A percentile compares a stretch with the other conserved stretches of the same genome.
Conservation (phyloP, 2,329 filamentous ascomycete species). For the Ophiocordyceps unilateralis region DNA sequence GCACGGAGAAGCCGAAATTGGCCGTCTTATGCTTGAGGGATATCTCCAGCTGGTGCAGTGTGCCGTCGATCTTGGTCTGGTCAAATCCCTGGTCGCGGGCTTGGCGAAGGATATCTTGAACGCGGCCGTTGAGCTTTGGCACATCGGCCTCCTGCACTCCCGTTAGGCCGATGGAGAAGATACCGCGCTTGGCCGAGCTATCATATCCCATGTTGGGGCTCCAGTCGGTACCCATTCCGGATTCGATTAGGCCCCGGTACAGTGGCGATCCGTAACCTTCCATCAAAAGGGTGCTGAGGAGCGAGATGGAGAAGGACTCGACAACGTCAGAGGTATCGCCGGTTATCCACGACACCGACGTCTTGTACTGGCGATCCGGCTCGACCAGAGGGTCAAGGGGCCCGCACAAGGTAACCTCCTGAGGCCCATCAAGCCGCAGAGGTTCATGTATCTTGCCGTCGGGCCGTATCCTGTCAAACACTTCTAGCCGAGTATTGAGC, state of each 20-base stretch:
- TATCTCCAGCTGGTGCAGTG: slow-evolving; percentile 88
- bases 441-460: slow-evolving; percentile 64
- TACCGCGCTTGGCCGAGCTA: slow-evolving; percentile 53
- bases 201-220: slow-evolving; percentile 92
- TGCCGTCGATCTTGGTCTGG: slow-evolving; percentile 76
- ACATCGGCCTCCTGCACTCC: slow-evolving; percentile 76
- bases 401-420: slow-evolving; percentile 54
- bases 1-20: slow-evolving; percentile 78
- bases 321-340: slow-evolving; percentile 68
- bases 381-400: slow-evolving; percentile 79
- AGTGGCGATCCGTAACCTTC: slow-evolving; percentile 92
- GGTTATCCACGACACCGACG: slow-evolving; percentile 82
- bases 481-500: slow-evolving; percentile 54
- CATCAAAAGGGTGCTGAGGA: slow-evolving; percentile 70
- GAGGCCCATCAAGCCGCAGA: slow-evolving; percentile 52
- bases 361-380: slow-evolving; percentile 78
- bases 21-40: slow-evolving; percentile 90
- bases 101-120: slow-evolving; percentile 56
- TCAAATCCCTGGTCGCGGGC: slow-evolving; percentile 67
- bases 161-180: slow-evolving; percentile 81
- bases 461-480: slow-evolving; percentile 52
- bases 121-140: slow-evolving; percentile 54
- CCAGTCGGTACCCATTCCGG: slow-evolving; percentile 80
- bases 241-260: slow-evolving; percentile 76
- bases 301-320: slow-evolving; percentile 72